Base-by-base conservation (phyloP, 2,329 filamentous ascomycete species). In the Conoideocrella luteorostrata region DNA sequence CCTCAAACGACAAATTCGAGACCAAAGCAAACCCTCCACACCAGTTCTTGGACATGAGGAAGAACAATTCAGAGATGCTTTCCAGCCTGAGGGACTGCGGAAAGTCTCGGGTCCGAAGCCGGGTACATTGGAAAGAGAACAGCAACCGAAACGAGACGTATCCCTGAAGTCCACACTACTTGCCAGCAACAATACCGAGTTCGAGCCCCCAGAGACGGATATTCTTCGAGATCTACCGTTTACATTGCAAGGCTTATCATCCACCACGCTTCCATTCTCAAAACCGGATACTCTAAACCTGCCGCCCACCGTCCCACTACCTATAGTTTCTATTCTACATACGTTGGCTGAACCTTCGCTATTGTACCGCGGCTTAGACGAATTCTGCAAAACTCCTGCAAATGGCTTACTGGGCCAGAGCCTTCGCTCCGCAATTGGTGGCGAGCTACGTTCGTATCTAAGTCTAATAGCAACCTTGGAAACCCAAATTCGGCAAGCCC, bases 371-470 rank as follows among this genome's bases (percentile, higher is more conserved):
- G 80, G 80, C 1, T 75, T 98, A 1, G 80, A 88, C 12, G 74
- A 76, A 4, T 98, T 95, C 64, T 84, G 91, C 45, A 85, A 94
- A 47, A 84, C 84, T 4, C 80, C 81, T 2, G 85, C 88, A 39
- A 83, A 85, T 24, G 90, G 91, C 0, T 71, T 98, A n/a, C 77
- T 98, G 5, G 87, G 84, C 7, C 93, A 98, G 65, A 97, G 91
- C 64, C 72, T 98, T 45, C 80, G 90, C 20, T 88, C 91, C 22
- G 91, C 93, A 22, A 83, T 98, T 47, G 80, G 82, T 37, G 77
- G 79, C 36, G 91, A 98, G 64, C 72, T 98, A 30, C 82, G 89
- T 37, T 88, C 89, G 4, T 98, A 98, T 58, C 71, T 98, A 21
- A 86, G 86, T 32, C 72, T 98, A 12, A 88, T 98, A 29, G 91